Evolutionary conservation across 108 stramenopile species (phyloP).

Genomic region (Cyclotella choctawhatcheeana): DNA sequence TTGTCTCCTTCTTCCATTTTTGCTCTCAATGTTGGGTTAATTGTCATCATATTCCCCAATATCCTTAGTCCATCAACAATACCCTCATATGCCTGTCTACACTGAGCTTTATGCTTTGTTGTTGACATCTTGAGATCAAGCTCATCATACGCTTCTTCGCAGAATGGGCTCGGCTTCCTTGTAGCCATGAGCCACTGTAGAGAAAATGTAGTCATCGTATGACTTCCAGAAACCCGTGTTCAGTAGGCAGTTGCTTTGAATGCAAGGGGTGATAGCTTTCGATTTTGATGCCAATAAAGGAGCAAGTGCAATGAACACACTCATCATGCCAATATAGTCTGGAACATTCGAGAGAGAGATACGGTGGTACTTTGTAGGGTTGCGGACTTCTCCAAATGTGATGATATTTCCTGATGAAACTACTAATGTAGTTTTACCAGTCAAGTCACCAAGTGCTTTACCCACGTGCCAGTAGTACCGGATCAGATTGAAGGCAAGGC

Average conservation of each 20-base stretch:
- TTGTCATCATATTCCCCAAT: too few relatives aligned
- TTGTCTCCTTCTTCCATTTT: too few relatives aligned
- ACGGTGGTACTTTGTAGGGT: slow-evolving; percentile 21
- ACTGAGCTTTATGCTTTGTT: not conserved
- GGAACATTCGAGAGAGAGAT: slow-evolving; percentile 26
- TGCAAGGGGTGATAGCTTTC: slow-evolving; percentile 16
- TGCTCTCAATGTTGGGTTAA: too few relatives aligned
- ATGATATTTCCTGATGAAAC: slow-evolving; percentile 25
- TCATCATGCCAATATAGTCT: slow-evolving; percentile 22
- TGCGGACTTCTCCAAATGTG: not conserved
- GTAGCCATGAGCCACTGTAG: slow-evolving; percentile 8
- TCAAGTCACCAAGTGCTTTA: slow-evolving; percentile 1
- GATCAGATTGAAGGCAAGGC: slow-evolving; percentile 12
- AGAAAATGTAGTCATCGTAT: slow-evolving; percentile 36
- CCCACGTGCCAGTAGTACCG: slow-evolving; percentile 34
- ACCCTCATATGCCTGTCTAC: too few relatives aligned
- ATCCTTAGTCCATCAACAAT: too few relatives aligned
- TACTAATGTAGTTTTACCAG: slow-evolving; percentile 8
- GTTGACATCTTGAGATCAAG: slow-evolving; percentile 1
- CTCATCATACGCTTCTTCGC: too few relatives aligned
- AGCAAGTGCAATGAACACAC: slow-evolving; percentile 4
- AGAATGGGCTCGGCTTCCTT: slow-evolving; percentile 13
- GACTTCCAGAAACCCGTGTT: slow-evolving; percentile 35
- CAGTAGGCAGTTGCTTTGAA: slow-evolving; percentile 16
- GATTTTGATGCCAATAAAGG: slow-evolving; percentile 28